phyloP scores from a whole-genome alignment of 257 asterid species.

The Leonotis leonurus region DNA sequence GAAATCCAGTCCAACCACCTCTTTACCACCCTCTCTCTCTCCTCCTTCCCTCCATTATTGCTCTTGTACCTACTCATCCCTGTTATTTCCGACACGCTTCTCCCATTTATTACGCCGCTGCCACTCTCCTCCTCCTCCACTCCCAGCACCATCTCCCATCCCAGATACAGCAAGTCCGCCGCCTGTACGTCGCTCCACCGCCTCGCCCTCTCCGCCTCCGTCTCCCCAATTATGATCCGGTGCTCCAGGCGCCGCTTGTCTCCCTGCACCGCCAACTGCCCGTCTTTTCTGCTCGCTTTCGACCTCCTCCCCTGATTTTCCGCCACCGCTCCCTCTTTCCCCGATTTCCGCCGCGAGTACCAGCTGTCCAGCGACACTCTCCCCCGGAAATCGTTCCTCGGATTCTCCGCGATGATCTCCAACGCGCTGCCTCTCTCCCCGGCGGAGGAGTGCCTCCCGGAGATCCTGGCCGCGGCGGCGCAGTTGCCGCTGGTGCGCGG shows the following conservation, averaged over 20 bases:
- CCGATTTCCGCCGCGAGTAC: slow-evolving; percentile 21
- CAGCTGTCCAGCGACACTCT: slow-evolving; percentile 61
- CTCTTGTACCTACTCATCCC: slow-evolving; percentile 68
- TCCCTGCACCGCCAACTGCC: slow-evolving; percentile 26
- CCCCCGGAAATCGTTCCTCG: slow-evolving; percentile 16
- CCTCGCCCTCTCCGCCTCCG: slow-evolving; percentile 16
- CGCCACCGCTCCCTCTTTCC: background rate
- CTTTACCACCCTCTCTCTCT: slow-evolving; percentile 41
- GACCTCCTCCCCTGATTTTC: slow-evolving; percentile 17
- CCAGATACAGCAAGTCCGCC: slow-evolving; percentile 43
- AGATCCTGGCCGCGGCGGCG: slow-evolving; percentile 18
- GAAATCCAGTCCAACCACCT: slow-evolving; percentile 89
- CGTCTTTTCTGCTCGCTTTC: slow-evolving; percentile 40
- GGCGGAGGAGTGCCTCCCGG: slow-evolving; percentile 67
- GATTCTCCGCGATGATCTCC: slow-evolving; percentile 42
- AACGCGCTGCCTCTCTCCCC: slow-evolving; percentile 38
- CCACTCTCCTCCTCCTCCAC: slow-evolving; percentile 8
- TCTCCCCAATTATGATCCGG: slow-evolving; percentile 52
- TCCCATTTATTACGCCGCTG: no score
- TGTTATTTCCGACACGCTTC: slow-evolving; percentile 83
- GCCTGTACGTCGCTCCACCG: slow-evolving; percentile 81
- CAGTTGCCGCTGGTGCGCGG: slow-evolving; percentile 15
- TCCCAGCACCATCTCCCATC: slow-evolving; percentile 25
- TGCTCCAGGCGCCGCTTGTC: slow-evolving; percentile 55
- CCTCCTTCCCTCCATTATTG: slow-evolving; percentile 37